phyloP scores from a whole-genome alignment of 2,329 filamentous ascomycete species.

The Penicillium sp. region DNA sequence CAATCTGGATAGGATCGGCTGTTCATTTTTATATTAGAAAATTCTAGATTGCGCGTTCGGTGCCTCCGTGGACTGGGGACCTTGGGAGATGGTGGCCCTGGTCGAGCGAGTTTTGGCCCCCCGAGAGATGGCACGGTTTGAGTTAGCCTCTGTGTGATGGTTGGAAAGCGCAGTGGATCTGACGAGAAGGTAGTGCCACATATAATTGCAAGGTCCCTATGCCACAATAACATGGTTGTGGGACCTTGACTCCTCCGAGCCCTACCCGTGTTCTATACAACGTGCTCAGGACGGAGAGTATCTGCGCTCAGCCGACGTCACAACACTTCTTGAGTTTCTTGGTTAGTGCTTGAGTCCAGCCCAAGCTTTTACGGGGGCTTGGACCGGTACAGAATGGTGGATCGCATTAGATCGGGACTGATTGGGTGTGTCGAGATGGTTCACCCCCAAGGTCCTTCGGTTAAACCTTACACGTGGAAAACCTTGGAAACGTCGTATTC shows the following conservation, averaged over 20 bases:
- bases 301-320: background rate
- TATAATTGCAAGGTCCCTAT: background rate
- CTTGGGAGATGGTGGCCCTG: background rate
- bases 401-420: background rate
- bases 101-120: background rate
- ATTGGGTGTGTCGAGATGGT: conserved; percentile 12
- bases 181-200: background rate
- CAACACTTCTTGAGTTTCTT: background rate
- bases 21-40: background rate
- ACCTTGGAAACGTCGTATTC: background rate
- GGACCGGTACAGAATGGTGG: background rate
- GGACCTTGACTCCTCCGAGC: background rate
- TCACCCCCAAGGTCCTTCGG: conserved; percentile 23
- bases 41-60: background rate
- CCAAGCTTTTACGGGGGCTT: conserved; percentile 3
- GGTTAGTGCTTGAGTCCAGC: background rate
- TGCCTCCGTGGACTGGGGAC: background rate
- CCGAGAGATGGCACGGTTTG: background rate
- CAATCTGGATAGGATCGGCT: background rate
- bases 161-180: background rate
- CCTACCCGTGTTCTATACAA: background rate
- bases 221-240: background rate
- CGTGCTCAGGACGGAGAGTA: background rate
- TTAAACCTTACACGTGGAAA: conserved; percentile 6
- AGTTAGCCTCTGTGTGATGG: background rate